phyloP scores from a whole-genome alignment of 176 grass and related monocot species.

The Bonia amplexicaulis region DNA sequence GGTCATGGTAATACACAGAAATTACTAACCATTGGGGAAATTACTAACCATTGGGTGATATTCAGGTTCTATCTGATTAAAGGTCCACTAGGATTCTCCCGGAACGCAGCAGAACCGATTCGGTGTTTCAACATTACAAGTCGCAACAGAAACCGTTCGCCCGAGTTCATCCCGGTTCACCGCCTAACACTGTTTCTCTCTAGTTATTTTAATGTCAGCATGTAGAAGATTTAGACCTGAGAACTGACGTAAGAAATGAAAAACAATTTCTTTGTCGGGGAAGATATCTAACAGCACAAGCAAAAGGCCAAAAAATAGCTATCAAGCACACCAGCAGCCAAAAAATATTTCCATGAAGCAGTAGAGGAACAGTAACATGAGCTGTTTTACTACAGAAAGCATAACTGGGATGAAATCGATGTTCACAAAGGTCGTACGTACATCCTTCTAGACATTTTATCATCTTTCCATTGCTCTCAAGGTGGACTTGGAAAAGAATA shows the following conservation, averaged over 20 bases:
- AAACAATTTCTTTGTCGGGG: neutral
- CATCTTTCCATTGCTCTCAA: neutral
- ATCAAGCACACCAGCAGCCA: neutral
- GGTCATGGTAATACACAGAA: neutral
- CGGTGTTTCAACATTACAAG: neutral
- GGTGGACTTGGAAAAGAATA: neutral
- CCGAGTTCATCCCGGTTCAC: neutral
- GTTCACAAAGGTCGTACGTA: neutral
- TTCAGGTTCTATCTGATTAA: neutral
- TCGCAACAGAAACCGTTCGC: neutral
- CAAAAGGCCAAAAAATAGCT: neutral
- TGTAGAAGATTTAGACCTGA: conserved; percentile 7
- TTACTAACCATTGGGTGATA: neutral
- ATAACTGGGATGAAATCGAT: neutral
- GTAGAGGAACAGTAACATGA: neutral
- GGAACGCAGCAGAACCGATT: neutral
- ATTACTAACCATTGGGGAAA: neutral
- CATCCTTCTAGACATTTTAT: neutral
- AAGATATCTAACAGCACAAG: neutral
- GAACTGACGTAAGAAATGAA: neutral
- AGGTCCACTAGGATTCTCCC: neutral
- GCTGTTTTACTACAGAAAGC: neutral
- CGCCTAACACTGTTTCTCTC: neutral
- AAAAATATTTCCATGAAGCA: neutral
- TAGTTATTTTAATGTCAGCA: neutral